These are phyloP conservation scores for Aspergillus aculeatus DNA, from an alignment of 2,329 filamentous ascomycete species.

Conservation along the genomic window DNA sequence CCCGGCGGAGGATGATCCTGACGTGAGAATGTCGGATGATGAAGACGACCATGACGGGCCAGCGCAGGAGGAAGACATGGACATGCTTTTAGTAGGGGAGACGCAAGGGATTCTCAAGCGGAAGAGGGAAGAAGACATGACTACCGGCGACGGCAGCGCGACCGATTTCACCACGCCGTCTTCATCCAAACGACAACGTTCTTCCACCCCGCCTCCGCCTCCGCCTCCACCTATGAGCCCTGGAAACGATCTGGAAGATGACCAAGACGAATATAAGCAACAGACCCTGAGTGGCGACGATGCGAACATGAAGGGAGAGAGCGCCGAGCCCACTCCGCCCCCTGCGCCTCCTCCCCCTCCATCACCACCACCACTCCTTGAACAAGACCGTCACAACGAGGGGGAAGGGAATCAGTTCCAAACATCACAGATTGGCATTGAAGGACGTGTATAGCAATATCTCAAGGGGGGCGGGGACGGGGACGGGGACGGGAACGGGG, in stretches of 20 bases:
- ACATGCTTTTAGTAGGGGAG: slow-evolving; percentile 4
- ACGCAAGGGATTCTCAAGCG: slow-evolving; percentile 51
- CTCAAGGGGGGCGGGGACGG: background rate
- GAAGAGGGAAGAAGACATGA: slow-evolving; percentile 56
- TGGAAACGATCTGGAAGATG: slow-evolving; percentile 9
- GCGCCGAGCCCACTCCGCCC: slow-evolving; percentile 17
- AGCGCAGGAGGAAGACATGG: slow-evolving; percentile 10
- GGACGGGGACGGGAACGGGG: background rate
- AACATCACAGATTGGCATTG: slow-evolving; percentile 24
- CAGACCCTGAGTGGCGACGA: slow-evolving; percentile 23
- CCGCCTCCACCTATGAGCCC: slow-evolving; percentile 34
- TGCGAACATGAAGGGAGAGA: slow-evolving; percentile 19
- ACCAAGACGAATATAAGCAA: slow-evolving; percentile 11
- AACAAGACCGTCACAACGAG: slow-evolving; percentile 18
- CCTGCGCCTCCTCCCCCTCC: slow-evolving; percentile 30
- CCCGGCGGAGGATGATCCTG: slow-evolving; percentile 18
- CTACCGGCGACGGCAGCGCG: slow-evolving; percentile 27
- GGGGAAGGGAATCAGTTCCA: slow-evolving; percentile 11
- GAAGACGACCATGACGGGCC: slow-evolving; percentile 28
- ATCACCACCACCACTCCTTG: slow-evolving; percentile 33
- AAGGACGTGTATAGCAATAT: slow-evolving; percentile 23
- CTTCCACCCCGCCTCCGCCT: slow-evolving; percentile 40
- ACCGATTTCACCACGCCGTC: slow-evolving; percentile 44
- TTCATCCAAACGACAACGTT: slow-evolving; percentile 57
- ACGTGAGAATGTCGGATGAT: slow-evolving; percentile 45